Base-by-base conservation (phyloP, 768 basidiomycete genomes). In the Rhodocollybia butyracea region DNA sequence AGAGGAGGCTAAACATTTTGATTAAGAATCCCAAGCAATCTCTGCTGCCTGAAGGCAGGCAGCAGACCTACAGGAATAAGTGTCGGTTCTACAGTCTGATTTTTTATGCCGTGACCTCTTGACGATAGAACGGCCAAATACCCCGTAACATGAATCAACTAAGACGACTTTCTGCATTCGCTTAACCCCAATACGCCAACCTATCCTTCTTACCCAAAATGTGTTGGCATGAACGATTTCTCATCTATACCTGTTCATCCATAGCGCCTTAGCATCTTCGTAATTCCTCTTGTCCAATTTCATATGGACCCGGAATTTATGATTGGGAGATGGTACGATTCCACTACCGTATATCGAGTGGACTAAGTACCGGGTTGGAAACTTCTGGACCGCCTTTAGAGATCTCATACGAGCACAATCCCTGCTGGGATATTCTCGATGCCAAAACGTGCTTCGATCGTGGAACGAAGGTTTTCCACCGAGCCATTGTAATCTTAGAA, bases 371-470 rank as follows among this genome's bases (percentile, higher is more conserved):
- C 2, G 69, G 68, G 43, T 76, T 72, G 46, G 63, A 65, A 7
- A 77, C 54, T 55, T 71, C 72, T 26, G 75, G 64, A 0, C 74
- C 74, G 34, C 75, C 75, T 19, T 59, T 63, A 15, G 63, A 59
- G 21, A 73, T 63, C 0, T 74, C 71, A 55, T 73, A 70, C 61
- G 71, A 76, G 61, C 73, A 75, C 55, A 71, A 76, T n/a, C 3
- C 74, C 75, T 39, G 71, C 68, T 1, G 73, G 75, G 6, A 77
- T 62, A 50, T 74, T 68, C 2, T 54, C 59, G 1, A 71, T 19
- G 3, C 63, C 66, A 43, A 74, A 75, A 1, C 71, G 67, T 15
- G 61, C 58, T 26, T 63, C 62, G 30, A 76, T 61, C 42, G 65
- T 57, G 3, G 56, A 19, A 11, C 61, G 61, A 12, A 71, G 42